Base-by-base conservation (phyloP, 495 filamentous ascomycete genomes). In the Trichoderma gamsii region DNA sequence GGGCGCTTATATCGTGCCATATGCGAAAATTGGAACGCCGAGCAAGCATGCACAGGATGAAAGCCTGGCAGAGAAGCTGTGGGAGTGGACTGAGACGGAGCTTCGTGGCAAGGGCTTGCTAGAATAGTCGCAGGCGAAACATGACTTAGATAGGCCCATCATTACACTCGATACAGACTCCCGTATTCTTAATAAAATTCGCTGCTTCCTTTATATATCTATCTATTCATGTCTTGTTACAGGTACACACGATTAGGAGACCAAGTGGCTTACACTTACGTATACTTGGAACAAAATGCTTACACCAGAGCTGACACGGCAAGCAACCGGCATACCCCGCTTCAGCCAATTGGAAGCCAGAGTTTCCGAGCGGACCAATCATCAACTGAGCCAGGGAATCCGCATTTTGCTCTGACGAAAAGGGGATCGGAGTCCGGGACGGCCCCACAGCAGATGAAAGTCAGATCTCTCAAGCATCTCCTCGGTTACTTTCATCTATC, bases 241-340 rank as follows among this genome's bases (percentile, higher is more conserved):
- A 5, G 35, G 3, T 7, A 9, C 5, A 5, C 35, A 38, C 35
- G 35, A 38, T 4, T 38, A 4, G 35, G 35, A 38, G 1, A 29
- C 29, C 29, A 29, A 29, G 29, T 29, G 29, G 29, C 29, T 29
- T 29, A 29, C 29, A 1, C 4, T 29, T 29, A 29, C 29, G 29
- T 29, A 4, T 29, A 29, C 29, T 29, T 29, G 29, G 29, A 29
- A 1, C 29, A 29, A 29, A 29, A 15, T 18, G 12, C 43, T 46
- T 4, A 46, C 18, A 52, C 8, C 0, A 3, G 49, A 23, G 49
- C 6, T 23, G 49, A 52, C 49, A 25, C 49, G 49, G n/a, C 21
- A 21, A 11, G 16, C 18, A 21, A 18, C 21, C 46, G 29, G 29
- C 29, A 29, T 21, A 21, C 86, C 86, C 72, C 83, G 63, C 16